Evolutionary conservation across 2,329 filamentous ascomycete genomes (phyloP), one percentile per base, ranked within the genome.

Genomic region (Tolypocladium amazonense): DNA sequence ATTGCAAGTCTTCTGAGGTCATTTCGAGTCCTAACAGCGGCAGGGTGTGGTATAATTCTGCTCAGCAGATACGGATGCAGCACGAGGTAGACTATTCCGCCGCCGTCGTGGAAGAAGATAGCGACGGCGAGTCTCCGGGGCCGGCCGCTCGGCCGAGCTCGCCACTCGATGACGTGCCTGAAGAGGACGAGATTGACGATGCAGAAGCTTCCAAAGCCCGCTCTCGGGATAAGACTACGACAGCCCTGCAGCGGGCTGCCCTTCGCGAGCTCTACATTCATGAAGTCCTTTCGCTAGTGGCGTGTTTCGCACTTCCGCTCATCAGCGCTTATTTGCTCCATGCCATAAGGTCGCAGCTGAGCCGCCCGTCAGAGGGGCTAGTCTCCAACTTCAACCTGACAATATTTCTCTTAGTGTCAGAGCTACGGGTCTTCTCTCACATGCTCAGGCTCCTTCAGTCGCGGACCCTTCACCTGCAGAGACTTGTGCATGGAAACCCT

Each of bases 321-420:
- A 70, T 91, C 4, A 89, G 90, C n/a, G 89, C 92, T 35, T 94
- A 88, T 73, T 77, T 97, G 45, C 79, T 97, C 14, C 92, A 97
- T 70, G 78, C 84, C 25, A 89, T 97, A 61, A 85, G 93, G 57
- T 82, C 81, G 11, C 90, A 93, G 67, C 83, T 97, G 23, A 92
- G 89, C 30, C 82, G 89, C 2, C 90, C 89, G 0, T 92, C 91
- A 0, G 92, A 95, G 71, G 90, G 90, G 1, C 78, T 97, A 14
- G 88, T 97, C 8, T 96, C 91, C 5, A 90, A 96, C 72, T 95
- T 93, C 75, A 97, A 97, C 72, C 79, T 97, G 59, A 92, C 88
- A 15, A 90, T 97, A 58, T 97, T 97, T 72, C 78, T 96, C 3
- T 81, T 96, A 23, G 90, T 89, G 1, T 89, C 93, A 4, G 93